Evolutionary conservation across 2,329 filamentous ascomycete genomes (phyloP).

Genomic region (Ilyonectria mors-panacis): DNA sequence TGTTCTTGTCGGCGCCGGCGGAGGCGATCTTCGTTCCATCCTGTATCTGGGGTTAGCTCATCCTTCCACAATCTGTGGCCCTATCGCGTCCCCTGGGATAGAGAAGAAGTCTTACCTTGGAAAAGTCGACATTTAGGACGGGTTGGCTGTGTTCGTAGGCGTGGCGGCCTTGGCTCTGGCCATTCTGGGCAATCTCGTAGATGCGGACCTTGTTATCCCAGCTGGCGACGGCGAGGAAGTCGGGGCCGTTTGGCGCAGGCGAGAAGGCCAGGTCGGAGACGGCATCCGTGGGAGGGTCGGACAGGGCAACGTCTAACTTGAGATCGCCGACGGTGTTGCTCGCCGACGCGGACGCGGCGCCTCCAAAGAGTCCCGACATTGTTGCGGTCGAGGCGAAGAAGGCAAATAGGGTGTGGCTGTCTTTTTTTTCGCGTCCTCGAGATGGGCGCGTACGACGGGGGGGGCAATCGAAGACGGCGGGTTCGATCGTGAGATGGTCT

Average conservation of each 20-base stretch:
- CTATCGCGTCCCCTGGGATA: neutral
- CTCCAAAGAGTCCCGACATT: constrained; percentile 76
- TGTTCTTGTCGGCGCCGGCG: constrained; percentile 90
- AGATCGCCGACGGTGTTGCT: constrained; percentile 89
- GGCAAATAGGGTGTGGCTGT: constrained; percentile 18
- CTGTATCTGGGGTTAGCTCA: constrained; percentile 60
- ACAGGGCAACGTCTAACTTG: constrained; percentile 87
- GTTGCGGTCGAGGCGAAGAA: constrained; percentile 22
- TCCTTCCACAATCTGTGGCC: neutral
- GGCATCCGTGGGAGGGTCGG: constrained; percentile 86
- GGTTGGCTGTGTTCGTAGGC: constrained; percentile 89
- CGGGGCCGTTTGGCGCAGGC: constrained; percentile 68
- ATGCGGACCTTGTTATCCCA: constrained; percentile 99
- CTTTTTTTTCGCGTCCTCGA: constrained; percentile 16
- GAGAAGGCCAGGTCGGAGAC: constrained; percentile 92
- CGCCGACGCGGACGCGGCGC: constrained; percentile 66
- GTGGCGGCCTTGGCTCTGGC: constrained; percentile 87
- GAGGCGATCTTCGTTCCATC: constrained; percentile 92
- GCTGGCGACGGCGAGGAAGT: constrained; percentile 90
- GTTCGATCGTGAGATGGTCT: neutral
- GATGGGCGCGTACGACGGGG: constrained; percentile 2
- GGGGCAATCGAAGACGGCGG: neutral
- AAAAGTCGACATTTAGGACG: constrained; percentile 89
- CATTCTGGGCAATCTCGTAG: constrained; percentile 87
- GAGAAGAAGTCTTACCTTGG: constrained; percentile 74